phyloP scores from a whole-genome alignment of 1,284 basidiomycete species.

The Rhodotorula sp. region DNA sequence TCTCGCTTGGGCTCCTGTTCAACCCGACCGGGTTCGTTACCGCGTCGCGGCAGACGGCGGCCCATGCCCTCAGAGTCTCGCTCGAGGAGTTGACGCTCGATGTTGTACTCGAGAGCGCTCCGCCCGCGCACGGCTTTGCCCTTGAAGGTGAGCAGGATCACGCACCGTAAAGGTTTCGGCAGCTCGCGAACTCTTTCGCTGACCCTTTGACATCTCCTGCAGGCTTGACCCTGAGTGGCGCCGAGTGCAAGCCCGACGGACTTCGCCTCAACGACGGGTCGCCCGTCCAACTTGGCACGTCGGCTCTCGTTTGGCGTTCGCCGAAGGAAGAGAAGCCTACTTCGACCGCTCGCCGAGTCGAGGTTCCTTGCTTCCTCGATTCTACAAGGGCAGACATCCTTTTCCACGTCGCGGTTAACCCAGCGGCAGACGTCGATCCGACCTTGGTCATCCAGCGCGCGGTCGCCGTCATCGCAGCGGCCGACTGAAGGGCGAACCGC shows the following conservation, averaged over 20 bases:
- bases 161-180: constrained; percentile 42
- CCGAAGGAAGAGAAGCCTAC: neutral
- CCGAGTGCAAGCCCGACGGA: constrained; percentile 55
- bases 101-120: constrained; percentile 74
- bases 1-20: constrained; percentile 85
- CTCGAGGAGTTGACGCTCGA: constrained; percentile 80
- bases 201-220: constrained; percentile 23
- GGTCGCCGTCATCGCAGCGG: constrained; percentile 32
- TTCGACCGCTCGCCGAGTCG: neutral
- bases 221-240: constrained; percentile 85
- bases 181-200: neutral
- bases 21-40: constrained; percentile 94
- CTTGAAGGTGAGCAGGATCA: constrained; percentile 65
- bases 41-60: constrained; percentile 85
- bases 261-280: constrained; percentile 79
- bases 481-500: constrained; percentile 6
- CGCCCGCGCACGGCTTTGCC: constrained; percentile 70
- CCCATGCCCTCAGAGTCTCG: constrained; percentile 84
- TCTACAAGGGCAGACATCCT: constrained; percentile 38
- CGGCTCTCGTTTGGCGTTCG: constrained; percentile 69
- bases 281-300: constrained; percentile 68
- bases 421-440: constrained; percentile 63
- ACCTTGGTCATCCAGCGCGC: constrained; percentile 33
- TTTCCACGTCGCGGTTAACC: constrained; percentile 77
- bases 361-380: constrained; percentile 37